phyloP scores from a whole-genome alignment of 805 yeast genomes.

The Saccharomycopsis fibuligera region DNA sequence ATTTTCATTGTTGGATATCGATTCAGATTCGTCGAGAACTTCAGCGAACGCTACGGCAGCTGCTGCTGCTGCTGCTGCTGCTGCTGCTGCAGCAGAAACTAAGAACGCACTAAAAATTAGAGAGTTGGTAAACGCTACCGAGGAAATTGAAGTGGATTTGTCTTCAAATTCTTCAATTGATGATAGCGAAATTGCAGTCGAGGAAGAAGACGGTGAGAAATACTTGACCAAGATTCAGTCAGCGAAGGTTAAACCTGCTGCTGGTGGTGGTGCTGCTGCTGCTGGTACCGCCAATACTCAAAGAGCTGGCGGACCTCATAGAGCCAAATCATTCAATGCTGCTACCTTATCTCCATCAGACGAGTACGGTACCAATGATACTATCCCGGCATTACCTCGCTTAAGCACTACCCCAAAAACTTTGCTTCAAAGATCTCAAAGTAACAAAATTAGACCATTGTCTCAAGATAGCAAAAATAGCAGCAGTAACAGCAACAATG shows the following conservation, averaged over 20 bases:
- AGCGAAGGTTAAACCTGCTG: background rate
- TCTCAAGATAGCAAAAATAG: background rate
- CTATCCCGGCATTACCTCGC: conserved; percentile 9
- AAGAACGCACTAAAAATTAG: conserved; percentile 13
- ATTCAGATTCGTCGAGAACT: no score
- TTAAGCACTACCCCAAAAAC: background rate
- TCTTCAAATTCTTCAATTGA: conserved; percentile 11
- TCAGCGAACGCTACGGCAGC: no score
- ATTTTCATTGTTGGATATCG: no score
- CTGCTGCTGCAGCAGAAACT: no score
- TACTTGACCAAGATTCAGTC: conserved; percentile 17
- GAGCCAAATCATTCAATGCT: background rate
- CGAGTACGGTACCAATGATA: conserved; percentile 9
- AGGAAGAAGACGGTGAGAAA: conserved; percentile 19
- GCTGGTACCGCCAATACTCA: no score
- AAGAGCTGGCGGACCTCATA: background rate
- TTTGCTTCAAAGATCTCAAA: background rate
- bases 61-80: no score
- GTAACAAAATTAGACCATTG: background rate
- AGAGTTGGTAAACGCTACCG: conserved; percentile 15
- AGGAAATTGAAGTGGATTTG: conserved; percentile 17
- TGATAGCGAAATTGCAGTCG: conserved; percentile 16
- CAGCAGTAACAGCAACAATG: background rate
- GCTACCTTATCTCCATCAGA: background rate
- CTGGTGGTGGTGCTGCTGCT: no score